Evolutionary conservation across 139 green algal genomes (phyloP).

Genomic region (Prasinococcaceae sp.): DNA sequence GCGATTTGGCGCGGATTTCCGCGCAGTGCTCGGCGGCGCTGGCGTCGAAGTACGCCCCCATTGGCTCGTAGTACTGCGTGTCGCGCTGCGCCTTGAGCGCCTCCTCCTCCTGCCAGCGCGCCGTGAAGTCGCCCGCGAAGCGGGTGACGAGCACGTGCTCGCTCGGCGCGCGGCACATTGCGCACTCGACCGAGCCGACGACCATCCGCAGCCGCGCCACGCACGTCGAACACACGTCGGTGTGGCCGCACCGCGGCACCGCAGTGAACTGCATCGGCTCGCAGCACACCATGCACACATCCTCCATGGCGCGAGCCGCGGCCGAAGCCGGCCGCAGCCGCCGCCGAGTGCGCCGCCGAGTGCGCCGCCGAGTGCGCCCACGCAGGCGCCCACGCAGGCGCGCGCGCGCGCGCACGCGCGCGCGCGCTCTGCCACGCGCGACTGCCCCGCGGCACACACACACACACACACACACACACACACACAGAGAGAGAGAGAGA

Average conservation of each 20-base stretch:
- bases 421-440: too few relatives aligned
- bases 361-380: too few relatives aligned
- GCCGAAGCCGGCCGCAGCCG: too few relatives aligned
- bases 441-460: too few relatives aligned
- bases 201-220: conserved; percentile 64
- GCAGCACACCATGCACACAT: conserved; percentile 70
- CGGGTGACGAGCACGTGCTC: conserved; percentile 52
- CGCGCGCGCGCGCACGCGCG: too few relatives aligned
- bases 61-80: neutral
- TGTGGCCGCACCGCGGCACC: conserved; percentile 68
- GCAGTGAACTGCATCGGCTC: conserved; percentile 66
- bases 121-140: conserved; percentile 57
- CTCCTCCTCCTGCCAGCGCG: too few relatives aligned
- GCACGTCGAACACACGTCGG: conserved; percentile 64
- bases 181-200: conserved; percentile 66
- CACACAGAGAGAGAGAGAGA: too few relatives aligned
- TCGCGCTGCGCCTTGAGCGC: conserved; percentile 22
- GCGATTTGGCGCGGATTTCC: neutral
- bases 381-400: too few relatives aligned
- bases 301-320: conserved; percentile 31
- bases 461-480: too few relatives aligned
- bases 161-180: conserved; percentile 59
- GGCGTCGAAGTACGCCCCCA: conserved; percentile 7
- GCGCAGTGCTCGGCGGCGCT: neutral
- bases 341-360: too few relatives aligned